Evolutionary conservation across 108 stramenopile species (phyloP), one percentile per base, ranked within the genome.

Genomic region (Fistulifera solaris): DNA sequence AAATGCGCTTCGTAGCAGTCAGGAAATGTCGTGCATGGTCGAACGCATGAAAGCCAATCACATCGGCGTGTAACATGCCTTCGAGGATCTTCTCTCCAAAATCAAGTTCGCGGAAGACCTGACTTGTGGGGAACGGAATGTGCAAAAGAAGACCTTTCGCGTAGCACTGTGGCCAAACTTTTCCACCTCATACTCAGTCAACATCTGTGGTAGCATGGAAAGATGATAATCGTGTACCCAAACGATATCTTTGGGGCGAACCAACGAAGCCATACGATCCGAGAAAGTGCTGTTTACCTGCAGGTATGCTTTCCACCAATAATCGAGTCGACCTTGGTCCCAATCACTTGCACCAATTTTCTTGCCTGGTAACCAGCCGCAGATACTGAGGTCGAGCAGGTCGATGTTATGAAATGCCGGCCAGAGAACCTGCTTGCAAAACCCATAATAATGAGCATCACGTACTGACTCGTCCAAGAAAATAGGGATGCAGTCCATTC

Each of bases 141-240:
- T 99, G 99, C 52, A 99, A 73, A 98, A 99, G 77, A 98, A 99
- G 18, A 99, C 80, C 67, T 94, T 90, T 43, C 78, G 73, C 7
- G 85, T 62, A 10, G 59, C 28, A 17, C 65, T 24, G 15, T 42
- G 38, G 22, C 60, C 61, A 39, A 54, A 62, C 21, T 55, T 47
- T 28, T 38, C 40, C 13, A 58, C 43, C 48, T 78, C 75, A 35
- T 40, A 43, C 40, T 79, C 76, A 1, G 73, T 64, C 42, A 99
- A 49, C 60, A 94, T 65, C 49, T 75, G 70, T 10, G 99, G 98
- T 48, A 99, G 56, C 15, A 99, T 68, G 51, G 92, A 85, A 38
- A 99, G 76, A 60, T 98, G 97, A 74, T 98, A 99, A 81, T 99
- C 98, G 57, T 99, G 99, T 24, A 98, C 90, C 99, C 99, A 99